Conservation (phyloP, 176 grass and related monocot genomes). For the Phyllostachys edulis region DNA sequence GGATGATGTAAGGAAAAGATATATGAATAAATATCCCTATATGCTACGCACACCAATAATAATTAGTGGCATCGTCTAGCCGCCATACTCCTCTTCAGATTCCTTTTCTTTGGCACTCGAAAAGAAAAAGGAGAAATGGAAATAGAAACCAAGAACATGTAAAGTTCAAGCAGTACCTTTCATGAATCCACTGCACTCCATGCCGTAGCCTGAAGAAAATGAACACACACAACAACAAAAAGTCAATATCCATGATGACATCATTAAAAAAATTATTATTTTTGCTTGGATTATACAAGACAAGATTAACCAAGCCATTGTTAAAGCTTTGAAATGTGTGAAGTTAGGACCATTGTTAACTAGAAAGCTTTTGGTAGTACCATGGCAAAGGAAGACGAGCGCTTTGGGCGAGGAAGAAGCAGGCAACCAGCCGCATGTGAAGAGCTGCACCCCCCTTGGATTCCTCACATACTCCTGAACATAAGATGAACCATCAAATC, state of each 20-base stretch:
- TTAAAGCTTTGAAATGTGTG: background rate
- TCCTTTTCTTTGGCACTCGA: background rate
- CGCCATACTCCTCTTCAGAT: background rate
- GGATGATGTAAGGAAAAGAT: slow-evolving; percentile 1
- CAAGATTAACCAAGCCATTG: background rate
- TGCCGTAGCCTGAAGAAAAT: slow-evolving; percentile 70
- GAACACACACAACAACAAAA: background rate
- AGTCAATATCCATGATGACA: background rate
- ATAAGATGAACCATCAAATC: background rate
- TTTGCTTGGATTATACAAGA: background rate
- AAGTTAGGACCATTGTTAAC: background rate
- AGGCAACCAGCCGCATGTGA: slow-evolving; percentile 90
- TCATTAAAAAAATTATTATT: background rate
- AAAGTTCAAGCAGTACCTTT: slow-evolving; percentile 47
- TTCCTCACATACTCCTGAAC: slow-evolving; percentile 75
- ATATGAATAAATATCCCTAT: background rate
- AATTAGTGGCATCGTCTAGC: background rate
- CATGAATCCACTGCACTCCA: slow-evolving; percentile 94
- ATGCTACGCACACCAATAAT: background rate
- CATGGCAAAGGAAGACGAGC: slow-evolving; percentile 95
- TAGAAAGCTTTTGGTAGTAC: background rate
- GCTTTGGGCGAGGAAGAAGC: slow-evolving; percentile 62
- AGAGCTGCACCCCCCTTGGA: slow-evolving; percentile 69
- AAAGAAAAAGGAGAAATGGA: background rate
- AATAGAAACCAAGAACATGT: background rate